Conservation (phyloP, 2,329 filamentous ascomycete genomes). For the Arthroderma sp. region DNA sequence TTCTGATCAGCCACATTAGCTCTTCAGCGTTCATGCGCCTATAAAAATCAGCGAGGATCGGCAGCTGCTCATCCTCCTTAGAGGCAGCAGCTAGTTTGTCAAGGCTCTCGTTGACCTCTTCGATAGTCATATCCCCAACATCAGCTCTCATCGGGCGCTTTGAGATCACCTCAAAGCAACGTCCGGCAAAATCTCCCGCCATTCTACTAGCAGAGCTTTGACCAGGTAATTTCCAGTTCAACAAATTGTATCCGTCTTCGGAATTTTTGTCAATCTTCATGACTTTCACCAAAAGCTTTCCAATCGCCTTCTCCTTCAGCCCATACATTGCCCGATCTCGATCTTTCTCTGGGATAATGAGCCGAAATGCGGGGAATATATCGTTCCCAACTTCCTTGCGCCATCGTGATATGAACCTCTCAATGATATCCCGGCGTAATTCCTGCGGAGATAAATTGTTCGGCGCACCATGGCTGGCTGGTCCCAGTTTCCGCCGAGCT, state of each 20-base stretch:
- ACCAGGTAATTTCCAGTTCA: slow-evolving; percentile 87
- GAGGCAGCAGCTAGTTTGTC: slow-evolving; percentile 62
- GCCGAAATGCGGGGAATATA: slow-evolving; percentile 80
- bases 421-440: slow-evolving; percentile 64
- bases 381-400: slow-evolving; percentile 77
- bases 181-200: slow-evolving; percentile 82
- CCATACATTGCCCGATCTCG: slow-evolving; percentile 86
- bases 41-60: slow-evolving; percentile 75
- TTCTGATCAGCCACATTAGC: slow-evolving; percentile 85
- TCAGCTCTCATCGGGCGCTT: slow-evolving; percentile 66
- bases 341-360: slow-evolving; percentile 88
- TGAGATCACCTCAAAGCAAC: slow-evolving; percentile 74
- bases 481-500: slow-evolving; percentile 45
- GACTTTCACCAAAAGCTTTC: slow-evolving; percentile 77
- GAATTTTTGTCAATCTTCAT: slow-evolving; percentile 86
- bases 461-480: slow-evolving; percentile 34
- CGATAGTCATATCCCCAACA: slow-evolving; percentile 68
- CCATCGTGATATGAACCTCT: slow-evolving; percentile 78
- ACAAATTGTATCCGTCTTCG: slow-evolving; percentile 69
- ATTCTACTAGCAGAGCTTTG: slow-evolving; percentile 48
- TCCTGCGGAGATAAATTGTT: slow-evolving; percentile 56
- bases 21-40: slow-evolving; percentile 85
- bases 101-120: slow-evolving; percentile 75
- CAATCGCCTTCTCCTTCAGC: slow-evolving; percentile 82
- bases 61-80: slow-evolving; percentile 71